These are phyloP conservation scores for Solidago caesia DNA, from an alignment of 129 eudicot genomes.

Conservation along the genomic window DNA sequence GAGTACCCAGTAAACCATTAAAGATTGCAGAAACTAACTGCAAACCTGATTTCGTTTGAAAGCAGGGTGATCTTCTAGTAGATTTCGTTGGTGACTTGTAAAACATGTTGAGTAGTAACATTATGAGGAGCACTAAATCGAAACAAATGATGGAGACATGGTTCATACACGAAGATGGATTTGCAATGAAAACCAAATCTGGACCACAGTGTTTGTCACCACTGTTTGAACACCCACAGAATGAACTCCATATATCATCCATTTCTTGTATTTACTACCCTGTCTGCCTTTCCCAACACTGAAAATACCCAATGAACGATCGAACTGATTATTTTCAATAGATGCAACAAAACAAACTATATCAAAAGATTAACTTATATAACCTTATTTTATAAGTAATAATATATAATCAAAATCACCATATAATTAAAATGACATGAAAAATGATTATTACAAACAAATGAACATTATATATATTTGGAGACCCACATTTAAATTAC, in stretches of 20 bases:
- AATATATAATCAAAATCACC: neutral
- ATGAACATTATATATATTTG: neutral
- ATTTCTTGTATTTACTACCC: conserved; percentile 41
- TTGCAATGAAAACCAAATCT: conserved; percentile 38
- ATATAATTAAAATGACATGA: neutral
- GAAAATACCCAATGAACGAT: conserved; percentile 21
- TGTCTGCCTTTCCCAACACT: conserved; percentile 32
- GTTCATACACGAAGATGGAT: conserved; percentile 78
- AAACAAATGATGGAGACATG: conserved; percentile 52
- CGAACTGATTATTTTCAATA: neutral
- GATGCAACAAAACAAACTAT: conserved; percentile 8
- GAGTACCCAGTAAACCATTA: conserved; percentile 63
- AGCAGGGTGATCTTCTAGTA: conserved; percentile 23
- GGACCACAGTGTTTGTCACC: conserved; percentile 38
- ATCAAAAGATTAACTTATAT: neutral
- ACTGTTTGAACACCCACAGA: conserved; percentile 60
- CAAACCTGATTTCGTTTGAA: conserved; percentile 40
- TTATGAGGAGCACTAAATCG: conserved; percentile 56
- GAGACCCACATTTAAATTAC: neutral
- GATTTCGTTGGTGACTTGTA: conserved; percentile 45
- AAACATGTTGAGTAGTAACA: conserved; percentile 46
- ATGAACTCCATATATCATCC: conserved; percentile 68
- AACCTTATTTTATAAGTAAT: neutral
- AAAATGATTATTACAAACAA: neutral
- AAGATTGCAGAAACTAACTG: conserved; percentile 53